Evolutionary conservation across 192 early-diverging fungal species (phyloP).

Genomic region (Rhizophagus prolifer): DNA sequence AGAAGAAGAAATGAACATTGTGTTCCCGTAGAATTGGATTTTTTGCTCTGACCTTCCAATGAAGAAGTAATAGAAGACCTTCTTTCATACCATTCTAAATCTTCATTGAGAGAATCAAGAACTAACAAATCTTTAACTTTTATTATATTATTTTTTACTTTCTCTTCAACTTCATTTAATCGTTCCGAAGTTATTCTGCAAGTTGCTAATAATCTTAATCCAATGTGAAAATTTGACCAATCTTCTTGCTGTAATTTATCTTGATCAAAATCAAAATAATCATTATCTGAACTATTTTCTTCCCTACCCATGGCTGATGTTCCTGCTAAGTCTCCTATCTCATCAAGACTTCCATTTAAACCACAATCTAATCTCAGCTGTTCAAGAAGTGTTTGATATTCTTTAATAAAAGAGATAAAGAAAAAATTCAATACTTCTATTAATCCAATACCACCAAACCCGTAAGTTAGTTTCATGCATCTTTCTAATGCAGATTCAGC

Average conservation of each 20-base stretch:
- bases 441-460: conserved; percentile 57
- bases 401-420: conserved; percentile 46
- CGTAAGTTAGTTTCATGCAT: conserved; percentile 61
- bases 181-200: conserved; percentile 45
- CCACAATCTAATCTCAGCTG: conserved; percentile 43
- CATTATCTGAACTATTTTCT: conserved; percentile 34
- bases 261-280: conserved; percentile 48
- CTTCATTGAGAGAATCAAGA: conserved; percentile 10
- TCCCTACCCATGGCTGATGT: conserved; percentile 15
- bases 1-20: conserved; percentile 44
- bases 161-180: conserved; percentile 46
- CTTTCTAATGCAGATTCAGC: conserved; percentile 49
- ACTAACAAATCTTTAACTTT: conserved; percentile 33
- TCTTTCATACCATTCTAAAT: conserved; percentile 13
- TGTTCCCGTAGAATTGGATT: conserved; percentile 24
- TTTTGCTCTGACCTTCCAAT: conserved; percentile 10
- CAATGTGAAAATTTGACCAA: conserved; percentile 65
- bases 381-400: conserved; percentile 43
- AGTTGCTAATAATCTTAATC: conserved; percentile 59
- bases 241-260: conserved; percentile 52
- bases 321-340: background rate
- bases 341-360: conserved; percentile 32
- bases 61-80: background rate
- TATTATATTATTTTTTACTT: conserved; percentile 32
- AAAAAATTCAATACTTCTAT: conserved; percentile 53